Base-by-base conservation (phyloP, 1,284 basidiomycete species). In the Golubevia pallescens region DNA sequence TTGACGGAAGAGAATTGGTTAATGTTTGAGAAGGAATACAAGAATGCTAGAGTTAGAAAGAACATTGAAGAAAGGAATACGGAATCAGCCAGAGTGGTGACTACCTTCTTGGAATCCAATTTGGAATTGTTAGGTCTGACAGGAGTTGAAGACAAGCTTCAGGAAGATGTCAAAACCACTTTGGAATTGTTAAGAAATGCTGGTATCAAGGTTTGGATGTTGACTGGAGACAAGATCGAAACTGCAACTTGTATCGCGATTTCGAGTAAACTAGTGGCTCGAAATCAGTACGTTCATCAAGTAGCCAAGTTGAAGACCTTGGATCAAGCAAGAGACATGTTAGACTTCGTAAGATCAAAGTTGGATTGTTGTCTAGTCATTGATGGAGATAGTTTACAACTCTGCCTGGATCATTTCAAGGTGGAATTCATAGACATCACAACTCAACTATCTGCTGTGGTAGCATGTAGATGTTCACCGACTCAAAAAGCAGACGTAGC, bases 171-270 rank as follows among this genome's bases (percentile, higher is more conserved):
- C 75, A 95, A 93, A 86, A 90, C 91, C 53, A 98, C 97, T 0
- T 87, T 99, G 68, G 97, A 99, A 87, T 85, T 98, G 58, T 86
- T 99, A 72, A 88, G 95, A 70, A 99, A 99, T 84, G 97, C 96
- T 0, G 96, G 96, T 1, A 92, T 99, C 87, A 97, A 94, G 88
- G 97, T 99, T 64, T 99, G 97, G 97, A 99, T 99, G 97, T 88
- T 99, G 77, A 99, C 97, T 0, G 97, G 97, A 0, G 97, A 99
- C 87, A 99, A 99, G 88, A 95, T 99, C 69, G 97, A 99, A 88
- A 99, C 97, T 1, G 97, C 97, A 5, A 93, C 95, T 34, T 97
- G 95, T 86, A 99, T 99, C 77, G 95, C 96, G 0, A 95, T 98
- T 70, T 97, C 94, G 48, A 97, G 93, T 32, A 99, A 98, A 85